Evolutionary conservation across 768 basidiomycete genomes (phyloP), one percentile per base, ranked within the genome.

Genomic region (Lentinula detonsa): DNA sequence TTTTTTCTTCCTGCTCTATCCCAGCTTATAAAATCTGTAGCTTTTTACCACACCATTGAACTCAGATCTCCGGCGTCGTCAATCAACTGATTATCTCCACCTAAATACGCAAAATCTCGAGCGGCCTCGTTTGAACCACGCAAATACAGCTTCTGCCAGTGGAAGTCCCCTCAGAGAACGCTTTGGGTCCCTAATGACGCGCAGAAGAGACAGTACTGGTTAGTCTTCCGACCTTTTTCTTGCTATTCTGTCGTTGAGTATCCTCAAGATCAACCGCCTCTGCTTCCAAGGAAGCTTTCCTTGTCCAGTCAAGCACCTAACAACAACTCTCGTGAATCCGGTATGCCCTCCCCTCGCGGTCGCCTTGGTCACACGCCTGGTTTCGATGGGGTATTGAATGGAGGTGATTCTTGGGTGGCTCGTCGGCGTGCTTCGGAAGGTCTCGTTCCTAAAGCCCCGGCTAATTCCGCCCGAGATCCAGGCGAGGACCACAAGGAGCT

Each of bases 41-140:
- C 83, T 95, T 67, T 92, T 93, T 70, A 77, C 89, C 65, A 86
- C 89, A 49, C 77, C 88, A 59, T 79, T 95, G 66, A 95, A 95
- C 76, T 93, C 93, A 62, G 91, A 93, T 68, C 79, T 90, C 70
- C 92, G 91, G 73, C 85, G 88, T 65, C 91, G 93, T 64, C 91
- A 90, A 73, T 90, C 91, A 53, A 84, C 77, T 57, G 91, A 93
- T 75, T 81, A 83, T 65, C 77, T 88, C 13, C 79, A 87, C 28
- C 74, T 87, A 59, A 75, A 78, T 62, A 81, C 81, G 2, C 76
- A 82, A 34, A 73, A 82, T 43, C 67, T 70, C 11, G 90, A 91
- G 55, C 77, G 89, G 64, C 77, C 83, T 49, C 83, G 89, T 67
- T 68, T 83, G 57, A 76, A 73, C 64, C 83, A 86, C 68, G 72